phyloP scores from a whole-genome alignment of 768 basidiomycete genomes.

The Termitomyces sp. region DNA sequence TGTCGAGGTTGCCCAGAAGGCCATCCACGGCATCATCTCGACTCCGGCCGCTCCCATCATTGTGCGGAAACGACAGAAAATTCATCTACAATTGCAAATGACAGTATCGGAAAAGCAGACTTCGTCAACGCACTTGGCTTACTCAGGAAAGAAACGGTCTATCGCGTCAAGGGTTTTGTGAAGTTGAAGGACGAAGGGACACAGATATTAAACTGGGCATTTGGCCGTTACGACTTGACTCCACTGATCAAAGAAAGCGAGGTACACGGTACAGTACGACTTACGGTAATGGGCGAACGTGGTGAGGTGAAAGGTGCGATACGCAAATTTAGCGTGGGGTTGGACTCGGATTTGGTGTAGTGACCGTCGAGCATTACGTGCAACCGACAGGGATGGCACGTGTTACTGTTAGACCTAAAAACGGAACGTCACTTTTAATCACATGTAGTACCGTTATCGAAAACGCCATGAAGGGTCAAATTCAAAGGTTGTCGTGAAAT shows the following conservation, averaged over 20 bases:
- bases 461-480: constrained; percentile 28
- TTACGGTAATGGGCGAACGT: constrained; percentile 92
- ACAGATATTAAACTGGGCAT: constrained; percentile 88
- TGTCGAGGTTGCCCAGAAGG: constrained; percentile 32
- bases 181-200: constrained; percentile 34
- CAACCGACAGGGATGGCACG: constrained; percentile 33
- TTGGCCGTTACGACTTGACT: constrained; percentile 72
- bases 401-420: constrained; percentile 37
- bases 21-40: constrained; percentile 5
- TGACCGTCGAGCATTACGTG: background rate
- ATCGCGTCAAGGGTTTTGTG: constrained; percentile 86
- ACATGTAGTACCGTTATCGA: constrained; percentile 54
- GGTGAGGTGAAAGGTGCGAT: constrained; percentile 68
- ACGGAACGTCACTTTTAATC: constrained; percentile 11
- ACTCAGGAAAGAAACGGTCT: constrained; percentile 65
- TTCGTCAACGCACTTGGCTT: constrained; percentile 41
- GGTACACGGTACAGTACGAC: constrained; percentile 34
- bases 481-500: constrained; percentile 1
- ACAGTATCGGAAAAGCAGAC: constrained; percentile 26
- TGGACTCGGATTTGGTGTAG: constrained; percentile 31
- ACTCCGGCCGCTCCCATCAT: constrained; percentile 5
- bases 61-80: constrained; percentile 4
- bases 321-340: constrained; percentile 41
- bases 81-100: constrained; percentile 1
- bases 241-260: constrained; percentile 23